Evolutionary conservation across 345 rosid species (phyloP).

Genomic region (Erysimum cheiranthoides): DNA sequence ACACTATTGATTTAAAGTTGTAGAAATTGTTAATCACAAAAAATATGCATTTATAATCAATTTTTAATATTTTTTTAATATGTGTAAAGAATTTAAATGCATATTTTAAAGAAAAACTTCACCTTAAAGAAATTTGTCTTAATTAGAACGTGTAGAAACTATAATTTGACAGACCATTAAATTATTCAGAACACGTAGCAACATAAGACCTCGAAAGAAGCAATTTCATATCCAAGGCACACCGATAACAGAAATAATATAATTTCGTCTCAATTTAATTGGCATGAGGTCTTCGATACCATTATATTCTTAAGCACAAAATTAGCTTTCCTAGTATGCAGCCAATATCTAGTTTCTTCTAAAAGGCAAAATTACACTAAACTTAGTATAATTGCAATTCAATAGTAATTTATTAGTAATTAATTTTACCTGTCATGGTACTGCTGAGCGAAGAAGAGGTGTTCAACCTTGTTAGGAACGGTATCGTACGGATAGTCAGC

Average conservation of each 20-base stretch:
- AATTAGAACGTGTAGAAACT: slow-evolving; percentile 24
- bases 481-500: slow-evolving; percentile 97
- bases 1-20: too few species aligned
- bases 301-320: neutral
- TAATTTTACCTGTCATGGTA: slow-evolving; percentile 71
- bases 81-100: too few species aligned
- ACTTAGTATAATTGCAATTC: neutral
- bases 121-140: neutral
- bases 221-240: slow-evolving; percentile 1
- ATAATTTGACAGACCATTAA: slow-evolving; percentile 29
- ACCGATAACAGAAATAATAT: slow-evolving; percentile 21
- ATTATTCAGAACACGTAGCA: slow-evolving; percentile 27
- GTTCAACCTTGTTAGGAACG: slow-evolving; percentile 95
- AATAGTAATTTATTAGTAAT: neutral
- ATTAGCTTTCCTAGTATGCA: neutral
- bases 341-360: neutral
- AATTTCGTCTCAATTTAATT: neutral
- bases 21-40: too few species aligned
- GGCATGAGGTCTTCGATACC: slow-evolving; percentile 7
- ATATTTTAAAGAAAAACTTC: too few species aligned
- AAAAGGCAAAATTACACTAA: neutral
- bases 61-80: too few species aligned
- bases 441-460: slow-evolving; percentile 89
- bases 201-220: slow-evolving; percentile 15
- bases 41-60: too few species aligned